phyloP scores from a whole-genome alignment of 768 basidiomycete genomes.

The Harrya chromipes region DNA sequence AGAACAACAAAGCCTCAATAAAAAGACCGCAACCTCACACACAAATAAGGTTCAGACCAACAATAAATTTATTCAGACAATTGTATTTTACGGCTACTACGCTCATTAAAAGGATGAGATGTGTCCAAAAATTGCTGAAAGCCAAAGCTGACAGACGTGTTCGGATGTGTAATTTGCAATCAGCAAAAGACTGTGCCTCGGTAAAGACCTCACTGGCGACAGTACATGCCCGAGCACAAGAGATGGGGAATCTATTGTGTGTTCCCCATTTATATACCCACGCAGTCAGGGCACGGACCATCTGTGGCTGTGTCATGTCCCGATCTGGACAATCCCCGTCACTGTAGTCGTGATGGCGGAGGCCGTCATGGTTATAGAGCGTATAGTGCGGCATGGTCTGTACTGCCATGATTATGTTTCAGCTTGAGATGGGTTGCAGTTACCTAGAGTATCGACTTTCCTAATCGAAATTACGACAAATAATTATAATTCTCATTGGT shows the following conservation, averaged over 20 bases:
- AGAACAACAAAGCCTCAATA: background rate
- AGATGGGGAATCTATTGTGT: constrained; percentile 44
- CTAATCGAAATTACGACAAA: too few relatives aligned
- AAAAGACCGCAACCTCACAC: too few relatives aligned
- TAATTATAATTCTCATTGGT: background rate
- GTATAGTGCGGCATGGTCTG: too few relatives aligned
- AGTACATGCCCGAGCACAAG: constrained; percentile 96
- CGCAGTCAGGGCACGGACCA: constrained; percentile 16
- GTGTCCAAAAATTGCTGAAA: constrained; percentile 89
- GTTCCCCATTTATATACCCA: constrained; percentile 10
- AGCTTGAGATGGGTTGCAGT: too few relatives aligned
- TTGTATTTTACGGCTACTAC: too few relatives aligned
- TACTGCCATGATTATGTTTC: too few relatives aligned
- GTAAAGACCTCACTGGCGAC: constrained; percentile 95
- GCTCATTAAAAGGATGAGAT: background rate
- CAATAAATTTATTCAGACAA: too few relatives aligned
- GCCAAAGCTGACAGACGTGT: constrained; percentile 88
- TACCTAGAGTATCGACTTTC: too few relatives aligned
- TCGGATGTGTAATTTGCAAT: constrained; percentile 98
- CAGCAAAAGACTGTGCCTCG: constrained; percentile 95
- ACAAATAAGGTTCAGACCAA: too few relatives aligned
- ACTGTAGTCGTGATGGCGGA: too few relatives aligned
- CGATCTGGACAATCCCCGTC: background rate
- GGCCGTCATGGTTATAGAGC: too few relatives aligned
- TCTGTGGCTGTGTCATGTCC: constrained; percentile 4